Base-by-base conservation (phyloP, 305 asterid species). In the Fraxinus sp. region DNA sequence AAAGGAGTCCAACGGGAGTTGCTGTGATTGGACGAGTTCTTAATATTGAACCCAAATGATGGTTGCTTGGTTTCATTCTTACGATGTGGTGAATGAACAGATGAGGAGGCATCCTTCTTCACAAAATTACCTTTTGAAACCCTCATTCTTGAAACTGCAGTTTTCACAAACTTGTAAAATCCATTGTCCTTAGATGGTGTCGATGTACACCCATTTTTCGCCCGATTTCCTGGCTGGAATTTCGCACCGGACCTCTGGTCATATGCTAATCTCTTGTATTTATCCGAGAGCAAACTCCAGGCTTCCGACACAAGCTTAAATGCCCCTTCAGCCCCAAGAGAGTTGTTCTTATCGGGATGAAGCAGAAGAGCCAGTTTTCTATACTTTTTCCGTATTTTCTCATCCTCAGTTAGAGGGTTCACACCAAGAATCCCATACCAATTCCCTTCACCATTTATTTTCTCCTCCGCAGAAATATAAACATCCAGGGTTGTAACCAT, bases 271-370 rank as follows among this genome's bases (percentile, higher is more conserved):
- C 86, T 83, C 74, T 75, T 83, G 70, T 39, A 39, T 70, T 83
- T 85, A 80, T 88, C 91, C 14, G 91, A 88, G 24, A 88, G 80
- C 55, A 86, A 55, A 79, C 86, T 86, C 90, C 88, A 88, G 3
- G 91, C 88, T 73, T 85, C 86, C 20, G 90, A 85, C 37, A 88
- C 70, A 14, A 82, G 77, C 77, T 84, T 77, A 75, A 88, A 88
- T 0, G 91, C 90, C 9, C 90, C 85, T 39, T 88, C 88, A 8
- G 91, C 91, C 10, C 91, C 90, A 13, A 79, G 33, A 36, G 87
- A 80, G 46, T 85, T 82, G 62, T 85, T 88, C 79, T 88, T 86
- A 84, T 87, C 89, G 14, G 89, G 89, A 70, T 87, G 90, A 77
- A 87, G 88, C 74, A 84, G 49, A 36, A 88, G 87, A 73, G 91